A percentile compares a stretch with the other conserved stretches of the same genome.
Evolutionary conservation across 1,139 yeast genomes (phyloP).

Genomic region (Kodamaea fungicola): DNA sequence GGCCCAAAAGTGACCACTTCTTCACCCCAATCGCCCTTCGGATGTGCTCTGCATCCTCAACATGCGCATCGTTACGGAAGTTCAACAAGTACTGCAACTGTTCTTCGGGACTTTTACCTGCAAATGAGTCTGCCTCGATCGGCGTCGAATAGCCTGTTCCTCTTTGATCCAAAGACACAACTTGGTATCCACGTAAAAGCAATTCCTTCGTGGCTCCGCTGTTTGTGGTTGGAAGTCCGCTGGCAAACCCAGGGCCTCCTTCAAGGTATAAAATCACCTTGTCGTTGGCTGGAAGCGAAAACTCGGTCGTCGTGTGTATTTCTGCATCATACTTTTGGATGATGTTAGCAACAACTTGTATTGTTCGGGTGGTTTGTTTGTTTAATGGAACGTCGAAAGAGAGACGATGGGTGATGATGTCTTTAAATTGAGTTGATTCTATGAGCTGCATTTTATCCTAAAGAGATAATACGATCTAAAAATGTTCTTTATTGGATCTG

Average conservation of each 20-base stretch:
- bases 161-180: constrained; percentile 53
- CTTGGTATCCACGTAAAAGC: constrained; percentile 42
- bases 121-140: constrained; percentile 32
- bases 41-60: constrained; percentile 47
- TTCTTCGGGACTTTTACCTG: constrained; percentile 15
- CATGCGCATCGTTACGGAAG: constrained; percentile 52
- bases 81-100: constrained; percentile 38
- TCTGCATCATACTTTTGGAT: constrained; percentile 28
- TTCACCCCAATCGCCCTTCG: constrained; percentile 32
- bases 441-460: constrained; percentile 10
- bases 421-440: constrained; percentile 27
- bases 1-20: constrained; percentile 54
- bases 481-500: no score
- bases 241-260: constrained; percentile 60
- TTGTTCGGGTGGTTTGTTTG: constrained; percentile 11
- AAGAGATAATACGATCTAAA: no score
- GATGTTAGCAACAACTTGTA: constrained; percentile 32
- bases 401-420: constrained; percentile 14
- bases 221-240: constrained; percentile 35
- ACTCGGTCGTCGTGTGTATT: constrained; percentile 13
- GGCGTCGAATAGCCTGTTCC: constrained; percentile 56
- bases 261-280: constrained; percentile 45
- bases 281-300: constrained; percentile 23
- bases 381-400: constrained; percentile 24
- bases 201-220: constrained; percentile 36